Evolutionary conservation across 805 yeast species (phyloP).

Genomic region (Candida morakotiae): DNA sequence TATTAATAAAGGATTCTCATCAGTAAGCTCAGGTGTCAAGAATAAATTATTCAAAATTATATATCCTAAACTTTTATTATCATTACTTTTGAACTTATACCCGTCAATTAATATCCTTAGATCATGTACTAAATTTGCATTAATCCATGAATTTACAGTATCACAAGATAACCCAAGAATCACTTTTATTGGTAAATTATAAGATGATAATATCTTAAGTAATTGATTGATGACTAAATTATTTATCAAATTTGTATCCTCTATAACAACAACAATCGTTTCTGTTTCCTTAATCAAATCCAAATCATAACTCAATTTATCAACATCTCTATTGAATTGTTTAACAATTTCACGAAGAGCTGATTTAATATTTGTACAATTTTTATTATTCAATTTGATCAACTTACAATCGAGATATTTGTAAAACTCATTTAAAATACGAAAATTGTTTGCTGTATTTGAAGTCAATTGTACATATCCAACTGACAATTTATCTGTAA

Average conservation of each 20-base stretch:
- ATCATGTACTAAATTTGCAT: slow-evolving; percentile 26
- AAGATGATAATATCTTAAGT: slow-evolving; percentile 25
- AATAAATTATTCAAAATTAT: slow-evolving; percentile 31
- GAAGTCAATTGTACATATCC: slow-evolving; percentile 36
- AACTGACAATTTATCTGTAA: slow-evolving; percentile 17
- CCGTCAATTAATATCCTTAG: slow-evolving; percentile 24
- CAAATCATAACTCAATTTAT: slow-evolving; percentile 29
- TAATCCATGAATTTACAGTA: slow-evolving; percentile 36
- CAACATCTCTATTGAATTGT: slow-evolving; percentile 20
- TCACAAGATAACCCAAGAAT: slow-evolving; percentile 33
- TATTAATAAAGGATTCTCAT: slow-evolving; percentile 13
- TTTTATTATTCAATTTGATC: slow-evolving; percentile 27
- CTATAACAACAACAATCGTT: slow-evolving; percentile 21
- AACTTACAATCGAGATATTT: slow-evolving; percentile 16
- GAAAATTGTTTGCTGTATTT: slow-evolving; percentile 37
- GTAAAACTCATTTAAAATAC: slow-evolving; percentile 34
- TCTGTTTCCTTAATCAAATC: slow-evolving; percentile 13
- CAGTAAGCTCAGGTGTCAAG: slow-evolving; percentile 19
- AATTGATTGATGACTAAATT: slow-evolving; percentile 33
- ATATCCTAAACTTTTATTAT: slow-evolving; percentile 29
- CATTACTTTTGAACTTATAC: slow-evolving; percentile 28
- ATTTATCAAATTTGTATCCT: slow-evolving; percentile 33
- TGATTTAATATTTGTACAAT: slow-evolving; percentile 25
- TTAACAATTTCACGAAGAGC: slow-evolving; percentile 29
- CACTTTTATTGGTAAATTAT: slow-evolving; percentile 29